Percentiles rank a stretch among this genome's conserved stretches.
These are phyloP conservation scores for Aspergillus ellipticus DNA, from an alignment of 495 filamentous ascomycete species.

Conservation along the genomic window DNA sequence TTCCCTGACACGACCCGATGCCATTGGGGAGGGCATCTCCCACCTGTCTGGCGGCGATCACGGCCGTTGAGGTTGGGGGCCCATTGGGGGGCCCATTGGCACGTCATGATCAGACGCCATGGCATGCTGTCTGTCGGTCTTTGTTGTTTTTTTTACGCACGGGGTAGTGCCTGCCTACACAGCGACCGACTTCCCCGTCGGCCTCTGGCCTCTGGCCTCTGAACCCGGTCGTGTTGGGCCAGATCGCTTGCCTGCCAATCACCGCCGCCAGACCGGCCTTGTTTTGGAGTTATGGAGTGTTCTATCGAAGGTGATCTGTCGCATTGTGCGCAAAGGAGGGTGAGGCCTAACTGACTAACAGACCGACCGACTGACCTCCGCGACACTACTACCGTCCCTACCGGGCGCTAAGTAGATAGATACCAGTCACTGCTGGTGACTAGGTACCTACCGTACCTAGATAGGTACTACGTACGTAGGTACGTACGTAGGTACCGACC, in stretches of 20 bases:
- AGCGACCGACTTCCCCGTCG: no score
- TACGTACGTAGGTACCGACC: no score
- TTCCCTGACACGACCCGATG: slow-evolving; percentile 14
- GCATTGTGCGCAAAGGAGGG: neutral
- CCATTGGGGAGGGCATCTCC: slow-evolving; percentile 11
- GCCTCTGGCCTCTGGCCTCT: neutral
- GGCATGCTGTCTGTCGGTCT: slow-evolving; percentile 15
- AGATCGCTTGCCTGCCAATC: slow-evolving; percentile 4
- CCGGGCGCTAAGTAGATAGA: no score
- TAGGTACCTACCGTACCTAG: no score
- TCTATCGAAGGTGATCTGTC: neutral
- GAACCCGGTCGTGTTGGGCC: slow-evolving; percentile 1
- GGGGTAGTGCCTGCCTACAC: no score
- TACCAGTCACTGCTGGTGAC: no score
- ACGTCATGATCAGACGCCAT: slow-evolving; percentile 23
- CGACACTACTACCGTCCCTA: no score
- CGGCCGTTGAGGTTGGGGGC: slow-evolving; percentile 9
- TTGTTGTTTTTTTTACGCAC: slow-evolving; percentile 8
- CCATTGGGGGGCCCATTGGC: slow-evolving; percentile 13
- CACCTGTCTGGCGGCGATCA: slow-evolving; percentile 12
- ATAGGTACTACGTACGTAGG: no score
- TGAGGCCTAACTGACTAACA: neutral
- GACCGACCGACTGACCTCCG: neutral
- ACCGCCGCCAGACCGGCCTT: neutral
- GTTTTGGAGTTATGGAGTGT: neutral